Percentiles rank a stretch among this genome's conserved stretches.
phyloP scores from a whole-genome alignment of 768 basidiomycete genomes.

The Hebeloma cylindrosporum region DNA sequence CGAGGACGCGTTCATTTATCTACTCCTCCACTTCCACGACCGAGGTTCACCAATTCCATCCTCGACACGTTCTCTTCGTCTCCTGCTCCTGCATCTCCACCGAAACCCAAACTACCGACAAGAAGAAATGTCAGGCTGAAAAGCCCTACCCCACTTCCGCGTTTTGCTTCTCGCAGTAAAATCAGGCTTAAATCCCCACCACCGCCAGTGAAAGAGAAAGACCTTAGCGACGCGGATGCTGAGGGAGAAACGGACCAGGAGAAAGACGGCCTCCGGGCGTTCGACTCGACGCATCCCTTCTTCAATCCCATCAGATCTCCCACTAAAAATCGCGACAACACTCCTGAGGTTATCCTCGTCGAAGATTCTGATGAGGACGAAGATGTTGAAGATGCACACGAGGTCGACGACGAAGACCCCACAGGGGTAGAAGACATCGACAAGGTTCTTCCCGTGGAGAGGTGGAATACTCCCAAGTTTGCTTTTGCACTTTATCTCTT shows the following conservation, averaged over 20 bases:
- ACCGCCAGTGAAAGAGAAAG: not conserved
- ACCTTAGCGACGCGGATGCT: slow-evolving; percentile 12
- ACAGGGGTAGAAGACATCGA: slow-evolving; percentile 15
- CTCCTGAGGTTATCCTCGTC: slow-evolving; percentile 12
- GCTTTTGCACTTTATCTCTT: slow-evolving; percentile 33
- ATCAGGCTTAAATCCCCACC: not conserved
- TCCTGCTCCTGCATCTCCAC: not conserved
- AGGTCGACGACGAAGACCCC: slow-evolving; percentile 2
- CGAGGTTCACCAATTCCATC: slow-evolving; percentile 20
- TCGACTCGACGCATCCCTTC: slow-evolving; percentile 23
- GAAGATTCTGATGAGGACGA: slow-evolving; percentile 22
- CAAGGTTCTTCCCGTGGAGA: slow-evolving; percentile 17
- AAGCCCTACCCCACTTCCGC: not conserved
- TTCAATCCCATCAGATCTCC: slow-evolving; percentile 14
- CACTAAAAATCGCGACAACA: not conserved
- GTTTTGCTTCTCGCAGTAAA: not conserved
- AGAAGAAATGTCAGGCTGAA: not conserved
- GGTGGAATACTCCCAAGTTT: slow-evolving; percentile 33
- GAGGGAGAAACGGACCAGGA: slow-evolving; percentile 25
- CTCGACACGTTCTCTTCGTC: slow-evolving; percentile 4
- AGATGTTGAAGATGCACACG: slow-evolving; percentile 3
- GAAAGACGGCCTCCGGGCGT: slow-evolving; percentile 22
- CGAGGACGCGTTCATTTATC: slow-evolving; percentile 43
- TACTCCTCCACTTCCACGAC: slow-evolving; percentile 24
- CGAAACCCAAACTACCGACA: slow-evolving; percentile 1